Evolutionary conservation across 176 grass and related monocot species (phyloP).

Genomic region (Hsuehochloa calcarea): DNA sequence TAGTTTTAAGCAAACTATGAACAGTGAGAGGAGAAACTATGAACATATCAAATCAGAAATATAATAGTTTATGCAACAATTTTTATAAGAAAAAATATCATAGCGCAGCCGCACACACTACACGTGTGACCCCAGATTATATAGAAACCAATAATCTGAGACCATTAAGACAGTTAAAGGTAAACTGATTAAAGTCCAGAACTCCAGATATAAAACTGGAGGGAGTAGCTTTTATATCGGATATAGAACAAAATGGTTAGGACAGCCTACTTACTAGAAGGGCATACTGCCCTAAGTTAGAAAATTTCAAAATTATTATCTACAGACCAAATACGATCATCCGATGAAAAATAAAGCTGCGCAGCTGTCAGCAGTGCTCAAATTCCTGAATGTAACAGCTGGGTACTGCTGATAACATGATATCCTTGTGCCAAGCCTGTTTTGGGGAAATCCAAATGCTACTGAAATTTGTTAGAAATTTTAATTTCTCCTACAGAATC

Average conservation of each 20-base stretch:
- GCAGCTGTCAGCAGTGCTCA: background rate
- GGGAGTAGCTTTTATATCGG: background rate
- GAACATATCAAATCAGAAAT: background rate
- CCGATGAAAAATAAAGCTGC: background rate
- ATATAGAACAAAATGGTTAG: constrained; percentile 5
- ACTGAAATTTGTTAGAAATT: background rate
- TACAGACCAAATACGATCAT: background rate
- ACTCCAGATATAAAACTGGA: no score
- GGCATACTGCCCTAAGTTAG: background rate
- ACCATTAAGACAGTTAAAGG: background rate
- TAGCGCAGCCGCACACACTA: background rate
- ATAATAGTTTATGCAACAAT: background rate
- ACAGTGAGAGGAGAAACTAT: background rate
- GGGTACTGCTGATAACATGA: background rate
- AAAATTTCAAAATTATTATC: background rate
- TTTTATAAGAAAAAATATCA: constrained; percentile 10
- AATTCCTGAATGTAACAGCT: background rate
- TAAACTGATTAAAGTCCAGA: background rate
- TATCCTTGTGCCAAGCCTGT: background rate
- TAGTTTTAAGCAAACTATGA: constrained; percentile 8
- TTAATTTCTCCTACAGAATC: background rate
- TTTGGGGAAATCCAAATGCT: background rate
- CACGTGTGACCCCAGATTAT: background rate
- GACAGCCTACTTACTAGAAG: background rate
- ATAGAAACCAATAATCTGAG: constrained; percentile 1